Percentiles rank a stretch among this genome's conserved stretches.
Evolutionary conservation across 2,329 filamentous ascomycete genomes (phyloP).

Genomic region (Cordyceps javanica): DNA sequence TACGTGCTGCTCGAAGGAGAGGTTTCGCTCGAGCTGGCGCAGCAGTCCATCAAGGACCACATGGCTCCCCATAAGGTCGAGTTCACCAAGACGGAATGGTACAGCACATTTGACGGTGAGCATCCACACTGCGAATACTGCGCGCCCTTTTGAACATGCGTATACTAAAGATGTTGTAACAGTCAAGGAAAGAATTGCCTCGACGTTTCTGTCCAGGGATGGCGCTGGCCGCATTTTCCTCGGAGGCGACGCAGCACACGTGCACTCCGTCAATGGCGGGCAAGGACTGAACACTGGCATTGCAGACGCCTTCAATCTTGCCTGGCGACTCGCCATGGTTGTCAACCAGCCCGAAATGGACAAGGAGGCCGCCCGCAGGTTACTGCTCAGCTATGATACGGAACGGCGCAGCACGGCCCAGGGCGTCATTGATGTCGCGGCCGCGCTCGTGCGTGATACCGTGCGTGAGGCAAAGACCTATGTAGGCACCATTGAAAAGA

Average conservation of each 20-base stretch:
- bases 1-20: constrained; percentile 42
- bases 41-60: constrained; percentile 37
- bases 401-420: constrained; percentile 38
- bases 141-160: too few species aligned
- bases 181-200: constrained; percentile 37
- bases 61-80: constrained; percentile 37
- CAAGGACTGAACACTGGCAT: constrained; percentile 55
- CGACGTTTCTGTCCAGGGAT: constrained; percentile 31
- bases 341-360: constrained; percentile 20
- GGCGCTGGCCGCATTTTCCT: constrained; percentile 42
- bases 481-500: constrained; percentile 40
- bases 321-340: constrained; percentile 42
- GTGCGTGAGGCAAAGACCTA: constrained; percentile 37
- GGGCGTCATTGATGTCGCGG: constrained; percentile 41
- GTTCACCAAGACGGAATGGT: constrained; percentile 41
- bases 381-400: constrained; percentile 38
- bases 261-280: constrained; percentile 49
- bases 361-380: constrained; percentile 17
- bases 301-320: constrained; percentile 48
- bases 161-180: background rate
- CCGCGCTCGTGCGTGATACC: constrained; percentile 39
- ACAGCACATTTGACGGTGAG: constrained; percentile 42
- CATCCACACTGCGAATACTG: background rate
- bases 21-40: constrained; percentile 32
- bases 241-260: constrained; percentile 52